Evolutionary conservation across 164 flowering plant species (phyloP).

Genomic region (Magnolia changhungtana): DNA sequence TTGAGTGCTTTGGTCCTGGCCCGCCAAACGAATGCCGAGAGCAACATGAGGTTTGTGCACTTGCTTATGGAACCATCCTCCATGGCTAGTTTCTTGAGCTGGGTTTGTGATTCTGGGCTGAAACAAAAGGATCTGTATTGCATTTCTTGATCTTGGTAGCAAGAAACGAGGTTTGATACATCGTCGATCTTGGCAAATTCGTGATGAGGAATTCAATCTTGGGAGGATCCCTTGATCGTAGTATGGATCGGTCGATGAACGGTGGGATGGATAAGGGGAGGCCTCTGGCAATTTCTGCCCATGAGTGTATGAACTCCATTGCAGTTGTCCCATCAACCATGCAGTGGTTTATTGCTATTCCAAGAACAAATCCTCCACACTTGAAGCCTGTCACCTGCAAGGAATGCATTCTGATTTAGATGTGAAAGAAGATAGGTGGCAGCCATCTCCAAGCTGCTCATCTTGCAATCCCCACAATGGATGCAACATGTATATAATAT

Average conservation of each 20-base stretch:
- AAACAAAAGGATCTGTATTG: constrained; percentile 18
- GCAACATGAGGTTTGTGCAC: constrained; percentile 20
- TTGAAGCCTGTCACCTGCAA: constrained; percentile 27
- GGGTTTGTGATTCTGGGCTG: not conserved
- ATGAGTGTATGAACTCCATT: constrained; percentile 24
- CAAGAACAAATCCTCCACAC: constrained; percentile 28
- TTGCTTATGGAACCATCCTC: constrained; percentile 9
- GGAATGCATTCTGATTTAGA: not conserved
- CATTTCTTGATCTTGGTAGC: constrained; percentile 9
- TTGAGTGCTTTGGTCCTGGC: constrained; percentile 21
- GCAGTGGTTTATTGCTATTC: constrained; percentile 19
- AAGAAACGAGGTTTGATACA: constrained; percentile 1
- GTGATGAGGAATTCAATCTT: constrained; percentile 7
- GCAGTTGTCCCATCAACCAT: constrained; percentile 24
- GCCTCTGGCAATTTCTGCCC: constrained; percentile 33
- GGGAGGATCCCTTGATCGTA: constrained; percentile 18
- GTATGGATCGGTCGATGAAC: constrained; percentile 15
- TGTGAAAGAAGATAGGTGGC: no score
- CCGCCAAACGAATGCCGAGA: constrained; percentile 20
- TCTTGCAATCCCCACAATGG: no score
- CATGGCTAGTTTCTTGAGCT: constrained; percentile 13
- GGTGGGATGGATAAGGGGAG: constrained; percentile 9
- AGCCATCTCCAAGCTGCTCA: no score
- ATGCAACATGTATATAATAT: no score
- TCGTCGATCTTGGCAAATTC: constrained; percentile 13